Evolutionary conservation across 768 basidiomycete genomes (phyloP), one percentile per base, ranked within the genome.

Genomic region (Mycena epipterygia): DNA sequence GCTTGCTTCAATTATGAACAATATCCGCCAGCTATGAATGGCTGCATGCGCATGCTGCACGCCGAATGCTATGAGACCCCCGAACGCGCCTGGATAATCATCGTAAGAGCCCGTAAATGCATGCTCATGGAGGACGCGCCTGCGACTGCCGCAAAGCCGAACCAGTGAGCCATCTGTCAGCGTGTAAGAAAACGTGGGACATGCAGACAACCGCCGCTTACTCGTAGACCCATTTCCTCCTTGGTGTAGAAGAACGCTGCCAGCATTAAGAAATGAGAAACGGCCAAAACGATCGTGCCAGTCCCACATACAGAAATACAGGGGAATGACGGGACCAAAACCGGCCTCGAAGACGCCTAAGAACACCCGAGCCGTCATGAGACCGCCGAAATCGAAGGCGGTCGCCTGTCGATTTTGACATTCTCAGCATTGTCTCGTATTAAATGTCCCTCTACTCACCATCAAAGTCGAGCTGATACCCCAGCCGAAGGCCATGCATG

Each of bases 11-110:
- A 94, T 84, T 70, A 95, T 88, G 79, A 94, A 94, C 6, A 95
- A 79, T 25, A 92, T 81, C 63, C 87, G 84, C 92, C 89, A 90
- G 67, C 89, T 83, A 13, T 82, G 76, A 33, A 91, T 78, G 6
- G 84, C 73, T 0, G 84, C 70, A 63, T 89, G 79, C 2, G 83
- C 84, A 75, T 93, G 87, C 72, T 93, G 91, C 13, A 95, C 84
- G 1, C 93, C 94, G 71, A 92, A 95, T 4, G 94, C 93, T 46
- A 95, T 88, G 51, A 95, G 81, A n/a, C 94, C 94, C 17, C 93
- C 93, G 68, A 95, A 95, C 7, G 94, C 94, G 27, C 70, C 70
- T 71, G 49, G 7, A 25, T 53, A 21, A 29, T n/a, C 4, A 21
- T 63, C n/a, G n/a, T n/a, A n/a, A n/a, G n/a, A n/a, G n/a, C n/a